Percentiles rank a stretch among this genome's conserved stretches.
Conservation (phyloP, 495 filamentous ascomycete genomes). For the Penicillium verhagenii region DNA sequence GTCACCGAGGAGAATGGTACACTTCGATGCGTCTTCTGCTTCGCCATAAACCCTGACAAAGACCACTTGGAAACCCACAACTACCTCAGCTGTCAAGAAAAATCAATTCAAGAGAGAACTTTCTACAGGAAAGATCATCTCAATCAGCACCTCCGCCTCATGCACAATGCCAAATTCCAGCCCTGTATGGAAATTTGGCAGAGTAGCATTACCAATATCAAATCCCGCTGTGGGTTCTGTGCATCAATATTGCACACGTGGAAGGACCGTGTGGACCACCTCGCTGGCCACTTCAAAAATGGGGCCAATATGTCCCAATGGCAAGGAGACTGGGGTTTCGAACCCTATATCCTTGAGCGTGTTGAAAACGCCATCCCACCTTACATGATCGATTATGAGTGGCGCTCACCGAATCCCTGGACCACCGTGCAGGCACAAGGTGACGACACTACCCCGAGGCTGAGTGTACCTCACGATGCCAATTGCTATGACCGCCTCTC, state of each 20-base stretch:
- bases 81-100: conserved; percentile 70
- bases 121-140: conserved; percentile 91
- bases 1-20: conserved; percentile 42
- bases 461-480: conserved; percentile 36
- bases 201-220: conserved; percentile 64
- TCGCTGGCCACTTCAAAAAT: conserved; percentile 72
- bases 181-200: conserved; percentile 78
- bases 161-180: conserved; percentile 72
- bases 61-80: conserved; percentile 77
- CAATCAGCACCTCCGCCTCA: conserved; percentile 76
- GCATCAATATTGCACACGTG: conserved; percentile 64
- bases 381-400: conserved; percentile 49
- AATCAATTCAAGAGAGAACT: conserved; percentile 67
- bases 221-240: conserved; percentile 75
- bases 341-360: conserved; percentile 61
- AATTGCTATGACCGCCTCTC: conserved; percentile 55
- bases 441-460: conserved; percentile 15
- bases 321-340: conserved; percentile 81
- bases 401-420: conserved; percentile 38
- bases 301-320: conserved; percentile 72
- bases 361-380: conserved; percentile 73
- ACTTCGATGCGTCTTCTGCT: conserved; percentile 71
- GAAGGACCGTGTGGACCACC: conserved; percentile 68
- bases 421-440: conserved; percentile 21
- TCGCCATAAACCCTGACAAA: conserved; percentile 59